Evolutionary conservation across 2,329 filamentous ascomycete species (phyloP), one percentile per base, ranked within the genome.

Genomic region (Pseudohalonectria lignicola): DNA sequence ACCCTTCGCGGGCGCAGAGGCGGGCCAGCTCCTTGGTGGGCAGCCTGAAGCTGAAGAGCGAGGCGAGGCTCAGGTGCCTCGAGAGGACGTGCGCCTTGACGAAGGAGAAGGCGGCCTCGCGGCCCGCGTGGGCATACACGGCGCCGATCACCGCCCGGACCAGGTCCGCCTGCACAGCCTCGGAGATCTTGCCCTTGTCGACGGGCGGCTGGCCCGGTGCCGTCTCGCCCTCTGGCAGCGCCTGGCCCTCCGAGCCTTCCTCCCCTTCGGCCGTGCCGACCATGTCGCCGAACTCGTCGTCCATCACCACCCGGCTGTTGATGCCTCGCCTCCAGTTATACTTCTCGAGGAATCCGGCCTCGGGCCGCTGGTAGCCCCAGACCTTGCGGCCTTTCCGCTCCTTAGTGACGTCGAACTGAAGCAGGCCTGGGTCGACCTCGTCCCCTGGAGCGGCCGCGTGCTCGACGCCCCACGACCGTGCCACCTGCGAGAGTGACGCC

Each of bases 391-490:
- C 54, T 17, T 66, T 53, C 16, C 67, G 66, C 13, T 62, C 54
- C 36, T 58, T 53, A 38, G 70, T 59, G 54, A 62, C 62, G 61
- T 63, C 64, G 68, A 87, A 94, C 56, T 96, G 92, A 43, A 98
- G 67, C 39, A 94, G 67, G 5, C 90, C 92, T 0, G 88, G 81
- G 56, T 98, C 92, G 40, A 96, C 88, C 63, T 96, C 90, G 42
- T 76, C 76, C 36, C 90, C 92, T 1, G 92, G 92, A 16, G 78
- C 81, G 10, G 83, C 85, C n/a, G 86, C 90, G 31, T 70, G 64
- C 57, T 96, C 90, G 13, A 96, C 78, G 62, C 92, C 92, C 92
- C 92, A 98, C 63, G 92, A 83, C 44, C 72, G 67, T 13, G 84
- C 77, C 47, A 96, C 73, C 16, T 78, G 68, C 37, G 79, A 67